Conservation (phyloP, 129 eudicot genomes). For the Ambrosia trifida region DNA sequence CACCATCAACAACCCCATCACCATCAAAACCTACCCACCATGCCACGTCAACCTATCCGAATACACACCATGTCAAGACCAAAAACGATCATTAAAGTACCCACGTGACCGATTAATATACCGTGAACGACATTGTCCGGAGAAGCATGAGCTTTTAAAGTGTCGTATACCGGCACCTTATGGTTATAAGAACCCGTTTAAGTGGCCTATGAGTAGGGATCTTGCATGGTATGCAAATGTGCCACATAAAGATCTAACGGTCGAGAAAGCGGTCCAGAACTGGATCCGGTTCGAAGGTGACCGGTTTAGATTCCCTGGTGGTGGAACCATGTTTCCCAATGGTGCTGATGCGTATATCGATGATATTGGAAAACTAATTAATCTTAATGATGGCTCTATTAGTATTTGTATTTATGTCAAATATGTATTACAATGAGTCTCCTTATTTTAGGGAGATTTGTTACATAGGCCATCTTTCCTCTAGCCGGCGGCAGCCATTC, state of each 20-base stretch:
- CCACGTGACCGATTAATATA: constrained; percentile 57
- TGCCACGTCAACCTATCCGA: constrained; percentile 56
- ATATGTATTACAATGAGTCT: no score
- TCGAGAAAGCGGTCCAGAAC: constrained; percentile 94
- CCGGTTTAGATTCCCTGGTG: constrained; percentile 96
- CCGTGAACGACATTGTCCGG: constrained; percentile 91
- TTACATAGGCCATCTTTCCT: no score
- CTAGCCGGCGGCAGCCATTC: no score
- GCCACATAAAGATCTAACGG: constrained; percentile 90
- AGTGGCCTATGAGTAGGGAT: constrained; percentile 91
- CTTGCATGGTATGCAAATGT: constrained; percentile 91
- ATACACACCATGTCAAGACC: constrained; percentile 93
- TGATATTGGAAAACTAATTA: constrained; percentile 79
- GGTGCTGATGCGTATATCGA: constrained; percentile 95
- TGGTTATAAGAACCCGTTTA: constrained; percentile 85
- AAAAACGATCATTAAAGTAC: constrained; percentile 56
- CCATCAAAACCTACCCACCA: constrained; percentile 50
- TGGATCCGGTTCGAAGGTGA: constrained; percentile 95
- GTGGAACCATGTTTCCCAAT: constrained; percentile 96
- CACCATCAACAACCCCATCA: constrained; percentile 11
- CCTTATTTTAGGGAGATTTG: no score
- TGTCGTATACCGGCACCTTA: constrained; percentile 91
- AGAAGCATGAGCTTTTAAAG: constrained; percentile 57
- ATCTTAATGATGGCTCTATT: constrained; percentile 81
- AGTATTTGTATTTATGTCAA: no score